A percentile compares a stretch with the other conserved stretches of the same genome.
Conservation (phyloP, 768 basidiomycete species). For the Hypholoma fasciculare region DNA sequence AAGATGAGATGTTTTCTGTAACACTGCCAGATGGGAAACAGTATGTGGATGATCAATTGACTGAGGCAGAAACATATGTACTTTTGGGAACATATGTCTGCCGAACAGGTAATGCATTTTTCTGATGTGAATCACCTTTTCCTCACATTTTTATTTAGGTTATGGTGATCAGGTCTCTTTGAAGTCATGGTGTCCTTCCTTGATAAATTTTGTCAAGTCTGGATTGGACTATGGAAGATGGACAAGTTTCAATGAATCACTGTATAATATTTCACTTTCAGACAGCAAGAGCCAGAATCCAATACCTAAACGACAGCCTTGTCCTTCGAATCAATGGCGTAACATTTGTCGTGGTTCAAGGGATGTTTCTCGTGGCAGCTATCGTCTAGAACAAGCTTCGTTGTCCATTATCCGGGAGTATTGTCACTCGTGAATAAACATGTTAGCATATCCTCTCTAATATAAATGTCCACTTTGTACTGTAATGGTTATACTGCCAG, state of each 20-base stretch:
- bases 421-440: too few relatives aligned
- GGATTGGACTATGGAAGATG: conserved; percentile 1
- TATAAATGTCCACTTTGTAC: too few relatives aligned
- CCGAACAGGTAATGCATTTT: background rate
- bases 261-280: background rate
- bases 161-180: background rate
- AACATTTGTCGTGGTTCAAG: background rate
- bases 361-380: background rate
- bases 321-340: background rate
- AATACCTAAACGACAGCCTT: background rate
- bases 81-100: background rate
- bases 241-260: background rate
- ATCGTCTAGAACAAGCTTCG: background rate
- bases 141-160: background rate
- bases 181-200: background rate
- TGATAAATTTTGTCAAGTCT: background rate
- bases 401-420: background rate
- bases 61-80: background rate
- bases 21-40: background rate
- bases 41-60: background rate
- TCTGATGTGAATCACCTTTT: background rate
- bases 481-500: too few relatives aligned
- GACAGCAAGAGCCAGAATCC: background rate
- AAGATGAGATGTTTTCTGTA: background rate
- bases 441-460: too few relatives aligned